These are phyloP conservation scores for Ceratorhiza oryzae-sativae DNA, from an alignment of 1,284 basidiomycete genomes.

Conservation along the genomic window DNA sequence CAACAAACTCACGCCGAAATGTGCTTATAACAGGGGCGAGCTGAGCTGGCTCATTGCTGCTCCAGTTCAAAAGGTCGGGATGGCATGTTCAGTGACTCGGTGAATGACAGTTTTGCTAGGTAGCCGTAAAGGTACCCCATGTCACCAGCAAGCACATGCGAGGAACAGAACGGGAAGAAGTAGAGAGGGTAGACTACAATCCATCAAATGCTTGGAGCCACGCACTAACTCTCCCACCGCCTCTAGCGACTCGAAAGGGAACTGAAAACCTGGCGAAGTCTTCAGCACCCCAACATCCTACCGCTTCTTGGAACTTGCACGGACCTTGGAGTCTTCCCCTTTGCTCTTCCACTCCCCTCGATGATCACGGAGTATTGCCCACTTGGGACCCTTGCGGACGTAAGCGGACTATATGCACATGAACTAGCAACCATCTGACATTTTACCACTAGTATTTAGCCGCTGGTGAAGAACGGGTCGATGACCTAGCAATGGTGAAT, in stretches of 20 bases:
- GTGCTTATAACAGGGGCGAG: constrained; percentile 2
- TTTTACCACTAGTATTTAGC: constrained; percentile 1
- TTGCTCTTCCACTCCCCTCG: constrained; percentile 32
- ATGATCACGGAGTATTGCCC: constrained; percentile 36
- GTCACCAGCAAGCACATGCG: constrained; percentile 34
- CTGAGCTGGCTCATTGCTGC: constrained; percentile 22
- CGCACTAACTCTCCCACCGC: not conserved
- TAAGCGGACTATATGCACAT: not conserved
- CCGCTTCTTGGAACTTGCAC: constrained; percentile 40
- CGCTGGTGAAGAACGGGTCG: not conserved
- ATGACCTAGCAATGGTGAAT: constrained; percentile 34
- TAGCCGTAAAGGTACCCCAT: constrained; percentile 33
- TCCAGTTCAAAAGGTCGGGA: constrained; percentile 15
- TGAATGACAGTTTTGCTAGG: not conserved
- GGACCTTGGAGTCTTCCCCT: constrained; percentile 26
- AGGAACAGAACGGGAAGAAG: constrained; percentile 28
- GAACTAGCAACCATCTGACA: not conserved
- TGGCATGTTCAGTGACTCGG: too few relatives aligned
- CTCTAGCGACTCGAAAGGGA: constrained; percentile 39
- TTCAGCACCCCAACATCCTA: constrained; percentile 41
- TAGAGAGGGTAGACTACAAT: constrained; percentile 17
- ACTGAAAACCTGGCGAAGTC: constrained; percentile 40
- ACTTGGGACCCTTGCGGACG: constrained; percentile 29
- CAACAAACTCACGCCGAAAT: not conserved
- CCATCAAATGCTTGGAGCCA: not conserved